Evolutionary conservation across 2,329 filamentous ascomycete species (phyloP), one percentile per base, ranked within the genome.

Genomic region (Fragosphaeria purpurea): DNA sequence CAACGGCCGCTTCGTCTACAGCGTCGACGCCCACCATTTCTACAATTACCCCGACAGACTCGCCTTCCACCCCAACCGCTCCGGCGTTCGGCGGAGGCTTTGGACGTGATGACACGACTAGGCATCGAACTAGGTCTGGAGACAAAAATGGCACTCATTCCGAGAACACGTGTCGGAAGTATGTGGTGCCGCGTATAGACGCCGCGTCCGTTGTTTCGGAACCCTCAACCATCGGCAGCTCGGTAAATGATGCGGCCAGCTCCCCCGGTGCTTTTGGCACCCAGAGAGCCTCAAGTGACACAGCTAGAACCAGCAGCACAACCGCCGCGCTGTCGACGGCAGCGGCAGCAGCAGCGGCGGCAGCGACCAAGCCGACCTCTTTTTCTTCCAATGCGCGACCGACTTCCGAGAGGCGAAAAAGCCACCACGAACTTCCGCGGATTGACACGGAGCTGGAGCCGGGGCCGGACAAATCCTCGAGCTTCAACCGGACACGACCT

Each of bases 81-180:
- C 41, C 38, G 3, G 48, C 31, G 6, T 38, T 38, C 12, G 34
- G 39, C 6, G 34, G 46, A 3, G 30, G 34, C 30, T 35, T 39
- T 2, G 35, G 38, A n/a, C n/a, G 33, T 7, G 35, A 7, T n/a
- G 30, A 30, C 9, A 46, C 12, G 6, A 13, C 40, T 7, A 10
- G 8, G 4, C 10, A 41, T 7, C 4, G 13, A 12, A 32, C 39
- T 10, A 43, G 41, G 30, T 32, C 41, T 22, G 38, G 53, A 35
- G 44, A 50, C 32, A 48, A 45, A 6, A 43, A 22, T 4, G 35
- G 44, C 45, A 51, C 53, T 8, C 72, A 72, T 45, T 62, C 70
- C 37, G 69, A 69, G 43, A 73, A 73, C 54, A 71, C 68, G 1
- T 62, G 65, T 50, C 64, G 69, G 37, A 72, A 70, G 57, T 71